phyloP scores from a whole-genome alignment of 2,329 filamentous ascomycete species.

The Alternaria infectoria region DNA sequence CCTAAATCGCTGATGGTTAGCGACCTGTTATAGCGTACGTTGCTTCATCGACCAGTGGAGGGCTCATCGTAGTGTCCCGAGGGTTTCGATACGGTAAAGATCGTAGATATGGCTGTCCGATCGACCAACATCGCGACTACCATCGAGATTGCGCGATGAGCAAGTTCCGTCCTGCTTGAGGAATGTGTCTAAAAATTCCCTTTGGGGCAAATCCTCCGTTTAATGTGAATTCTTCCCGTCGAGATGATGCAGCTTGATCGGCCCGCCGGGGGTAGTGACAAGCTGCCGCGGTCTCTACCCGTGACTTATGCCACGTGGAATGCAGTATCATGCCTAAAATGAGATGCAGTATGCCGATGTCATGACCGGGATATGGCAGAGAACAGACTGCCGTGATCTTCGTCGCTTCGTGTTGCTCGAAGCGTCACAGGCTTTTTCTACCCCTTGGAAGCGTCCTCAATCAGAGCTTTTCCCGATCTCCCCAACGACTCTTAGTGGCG shows the following conservation, averaged over 20 bases:
- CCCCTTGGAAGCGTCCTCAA: neutral
- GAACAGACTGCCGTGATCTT: conserved; percentile 5
- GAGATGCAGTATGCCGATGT: conserved; percentile 22
- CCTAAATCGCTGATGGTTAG: conserved; percentile 4
- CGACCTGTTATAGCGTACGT: conserved; percentile 15
- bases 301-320: conserved; percentile 39
- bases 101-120: neutral
- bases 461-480: neutral
- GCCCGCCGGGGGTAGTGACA: conserved; percentile 2
- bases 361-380: conserved; percentile 19
- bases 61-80: neutral
- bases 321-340: conserved; percentile 14
- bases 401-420: neutral
- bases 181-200: too few species aligned
- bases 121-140: accelerated
- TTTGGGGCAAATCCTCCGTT: neutral
- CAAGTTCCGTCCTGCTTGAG: too few species aligned
- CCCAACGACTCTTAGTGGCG: neutral
- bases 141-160: neutral
- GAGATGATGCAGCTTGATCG: neutral
- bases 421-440: neutral
- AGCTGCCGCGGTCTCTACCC: conserved; percentile 30
- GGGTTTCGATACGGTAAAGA: neutral
- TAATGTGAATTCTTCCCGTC: neutral
- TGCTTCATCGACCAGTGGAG: neutral